A percentile compares a stretch with the other conserved stretches of the same genome.
These are phyloP conservation scores for Sarcodon aspratus DNA, from an alignment of 768 basidiomycete genomes.

Conservation along the genomic window DNA sequence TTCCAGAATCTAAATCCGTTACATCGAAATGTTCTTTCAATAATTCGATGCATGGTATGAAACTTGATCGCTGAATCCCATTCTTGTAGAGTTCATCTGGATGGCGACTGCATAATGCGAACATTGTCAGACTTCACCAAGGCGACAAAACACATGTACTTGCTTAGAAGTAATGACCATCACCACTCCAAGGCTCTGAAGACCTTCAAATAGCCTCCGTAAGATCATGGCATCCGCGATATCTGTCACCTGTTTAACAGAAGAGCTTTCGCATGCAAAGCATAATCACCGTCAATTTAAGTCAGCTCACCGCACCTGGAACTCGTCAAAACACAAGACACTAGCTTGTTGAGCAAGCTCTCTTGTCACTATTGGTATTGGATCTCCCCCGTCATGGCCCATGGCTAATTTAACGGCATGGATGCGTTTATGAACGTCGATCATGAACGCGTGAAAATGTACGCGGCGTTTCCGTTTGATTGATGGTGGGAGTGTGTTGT, in stretches of 20 bases:
- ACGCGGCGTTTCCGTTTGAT: constrained; percentile 74
- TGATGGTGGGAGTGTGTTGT: constrained; percentile 61
- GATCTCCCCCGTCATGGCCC: constrained; percentile 64
- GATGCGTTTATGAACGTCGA: constrained; percentile 91
- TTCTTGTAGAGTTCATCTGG: constrained; percentile 98
- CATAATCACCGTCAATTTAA: background rate
- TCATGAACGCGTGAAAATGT: constrained; percentile 99
- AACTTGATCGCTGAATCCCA: constrained; percentile 91
- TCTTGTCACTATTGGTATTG: constrained; percentile 78
- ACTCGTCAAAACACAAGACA: constrained; percentile 95
- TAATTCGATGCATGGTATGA: constrained; percentile 89
- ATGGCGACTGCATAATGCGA: constrained; percentile 56
- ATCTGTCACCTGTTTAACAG: constrained; percentile 65
- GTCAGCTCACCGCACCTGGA: constrained; percentile 53
- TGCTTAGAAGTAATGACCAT: constrained; percentile 97
- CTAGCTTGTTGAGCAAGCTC: constrained; percentile 77
- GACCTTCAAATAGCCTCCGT: constrained; percentile 74
- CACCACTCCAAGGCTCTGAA: constrained; percentile 83
- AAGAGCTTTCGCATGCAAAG: background rate
- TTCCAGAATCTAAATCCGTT: constrained; percentile 91
- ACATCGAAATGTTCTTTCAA: constrained; percentile 82
- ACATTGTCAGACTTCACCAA: background rate
- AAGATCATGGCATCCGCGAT: constrained; percentile 99
- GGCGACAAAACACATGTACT: constrained; percentile 16
- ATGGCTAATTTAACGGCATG: constrained; percentile 71